These are phyloP conservation scores for Suillus subluteus DNA, from an alignment of 768 basidiomycete genomes.

Conservation along the genomic window DNA sequence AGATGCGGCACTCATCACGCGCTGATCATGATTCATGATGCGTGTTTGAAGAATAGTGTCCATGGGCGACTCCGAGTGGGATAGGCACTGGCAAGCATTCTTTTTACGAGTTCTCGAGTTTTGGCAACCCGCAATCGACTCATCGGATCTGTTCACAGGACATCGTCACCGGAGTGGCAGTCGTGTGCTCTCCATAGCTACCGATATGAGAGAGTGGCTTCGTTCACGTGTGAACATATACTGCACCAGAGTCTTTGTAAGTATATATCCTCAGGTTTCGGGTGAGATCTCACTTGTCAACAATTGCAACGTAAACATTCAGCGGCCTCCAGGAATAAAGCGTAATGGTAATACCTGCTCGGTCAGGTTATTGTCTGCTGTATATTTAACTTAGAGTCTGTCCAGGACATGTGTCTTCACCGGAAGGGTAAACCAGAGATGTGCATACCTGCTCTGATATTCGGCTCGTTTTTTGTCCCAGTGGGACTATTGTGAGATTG, in stretches of 20 bases:
- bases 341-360: conserved; percentile 2
- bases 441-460: conserved; percentile 71
- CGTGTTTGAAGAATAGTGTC: too few species aligned
- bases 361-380: not conserved
- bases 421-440: conserved; percentile 72
- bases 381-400: not conserved
- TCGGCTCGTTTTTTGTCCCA: conserved; percentile 72
- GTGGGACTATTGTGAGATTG: conserved; percentile 67
- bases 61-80: not conserved
- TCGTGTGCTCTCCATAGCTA: not conserved
- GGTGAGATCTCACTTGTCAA: not conserved
- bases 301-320: not conserved
- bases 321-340: not conserved
- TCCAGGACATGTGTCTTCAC: not conserved
- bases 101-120: not conserved
- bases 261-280: not conserved
- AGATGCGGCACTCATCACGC: too few species aligned
- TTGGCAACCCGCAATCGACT: not conserved
- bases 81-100: not conserved
- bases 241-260: too few species aligned
- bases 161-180: too few species aligned
- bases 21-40: too few species aligned
- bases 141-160: too few species aligned
- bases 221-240: not conserved
- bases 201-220: not conserved